Evolutionary conservation across 257 asterid species (phyloP), one percentile per base, ranked within the genome.

Genomic region (Solanum dulcamara): DNA sequence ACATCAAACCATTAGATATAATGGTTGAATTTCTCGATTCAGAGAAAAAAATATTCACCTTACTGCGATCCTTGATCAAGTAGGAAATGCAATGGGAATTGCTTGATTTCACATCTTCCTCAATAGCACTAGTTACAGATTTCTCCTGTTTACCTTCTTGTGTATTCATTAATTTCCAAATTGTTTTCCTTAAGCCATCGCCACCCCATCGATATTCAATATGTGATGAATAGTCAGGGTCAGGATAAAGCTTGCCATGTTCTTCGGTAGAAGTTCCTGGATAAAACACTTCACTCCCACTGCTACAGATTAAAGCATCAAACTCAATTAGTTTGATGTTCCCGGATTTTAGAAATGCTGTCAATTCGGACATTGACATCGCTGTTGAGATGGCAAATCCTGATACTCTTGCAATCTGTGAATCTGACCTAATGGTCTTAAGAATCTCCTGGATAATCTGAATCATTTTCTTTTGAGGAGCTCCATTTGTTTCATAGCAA

Each of bases 171-270:
- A 95, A 89, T 88, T 94, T 95, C 96, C 93, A 89, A 87, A 94
- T 93, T n/a, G 97, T 93, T 89, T 88, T 95, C 85, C 90, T 93
- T 87, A 95, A 70, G 12, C 98, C 98, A 84, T 93, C 96, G 2
- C 90, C 89, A 81, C 98, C 98, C 99, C 97, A 96, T 60, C 99
- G 91, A 62, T 94, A 96, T 12, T 96, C 97, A 14, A 94, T 92
- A 87, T 96, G 99, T 1, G 96, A 75, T 2, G 93, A 92, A 57
- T 96, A 92, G 86, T 96, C 97, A 2, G 92, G 91, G 83, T 96
- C 98, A 0, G 92, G 94, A 77, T 42, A 85, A 60, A 90, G 90
- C 87, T 91, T 92, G 42, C 92, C 96, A 51, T 88, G 90, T 50
- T 87, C 94, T 84, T 91, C 96, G 1, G 88, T 40, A 37, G 84